Conservation (phyloP, 495 filamentous ascomycete genomes). For the Trichoderma orchidacearum region DNA sequence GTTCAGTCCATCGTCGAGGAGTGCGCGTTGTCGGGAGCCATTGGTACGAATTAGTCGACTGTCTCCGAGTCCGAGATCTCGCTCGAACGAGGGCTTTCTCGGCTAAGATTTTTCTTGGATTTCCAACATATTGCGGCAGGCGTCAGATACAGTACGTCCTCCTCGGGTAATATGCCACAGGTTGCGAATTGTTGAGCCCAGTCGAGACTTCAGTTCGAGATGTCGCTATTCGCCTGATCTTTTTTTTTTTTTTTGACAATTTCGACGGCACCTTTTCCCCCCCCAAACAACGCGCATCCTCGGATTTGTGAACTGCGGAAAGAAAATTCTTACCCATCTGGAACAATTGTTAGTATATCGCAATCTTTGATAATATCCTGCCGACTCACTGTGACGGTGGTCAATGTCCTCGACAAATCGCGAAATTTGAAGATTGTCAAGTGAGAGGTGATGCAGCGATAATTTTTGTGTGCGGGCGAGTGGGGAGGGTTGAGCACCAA, state of each 20-base stretch:
- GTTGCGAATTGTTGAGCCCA: background rate
- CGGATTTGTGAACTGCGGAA: background rate
- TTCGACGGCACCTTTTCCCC: background rate
- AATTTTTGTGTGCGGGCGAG: conserved; percentile 3
- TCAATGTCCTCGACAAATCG: conserved; percentile 37
- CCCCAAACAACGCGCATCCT: background rate
- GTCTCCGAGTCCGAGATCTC: background rate
- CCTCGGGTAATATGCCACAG: background rate
- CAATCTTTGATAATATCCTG: conserved; percentile 12
- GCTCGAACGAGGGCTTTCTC: too few species aligned
- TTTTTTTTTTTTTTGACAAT: background rate
- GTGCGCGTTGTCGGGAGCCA: background rate
- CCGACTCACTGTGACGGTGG: conserved; percentile 42
- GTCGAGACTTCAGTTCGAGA: background rate
- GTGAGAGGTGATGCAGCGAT: background rate
- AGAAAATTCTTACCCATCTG: conserved; percentile 35
- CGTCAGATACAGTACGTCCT: background rate
- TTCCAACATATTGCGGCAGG: too few species aligned
- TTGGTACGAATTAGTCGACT: background rate
- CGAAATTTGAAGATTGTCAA: conserved; percentile 9
- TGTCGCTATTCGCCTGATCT: background rate
- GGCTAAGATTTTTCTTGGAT: background rate
- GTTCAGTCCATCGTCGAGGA: conserved; percentile 1
- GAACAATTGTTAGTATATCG: conserved; percentile 15
- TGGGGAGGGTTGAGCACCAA: conserved; percentile 1